Percentiles rank a stretch among this genome's conserved stretches.
These are phyloP conservation scores for Penicillium pancosmium DNA, from an alignment of 495 filamentous ascomycete genomes.

Conservation along the genomic window DNA sequence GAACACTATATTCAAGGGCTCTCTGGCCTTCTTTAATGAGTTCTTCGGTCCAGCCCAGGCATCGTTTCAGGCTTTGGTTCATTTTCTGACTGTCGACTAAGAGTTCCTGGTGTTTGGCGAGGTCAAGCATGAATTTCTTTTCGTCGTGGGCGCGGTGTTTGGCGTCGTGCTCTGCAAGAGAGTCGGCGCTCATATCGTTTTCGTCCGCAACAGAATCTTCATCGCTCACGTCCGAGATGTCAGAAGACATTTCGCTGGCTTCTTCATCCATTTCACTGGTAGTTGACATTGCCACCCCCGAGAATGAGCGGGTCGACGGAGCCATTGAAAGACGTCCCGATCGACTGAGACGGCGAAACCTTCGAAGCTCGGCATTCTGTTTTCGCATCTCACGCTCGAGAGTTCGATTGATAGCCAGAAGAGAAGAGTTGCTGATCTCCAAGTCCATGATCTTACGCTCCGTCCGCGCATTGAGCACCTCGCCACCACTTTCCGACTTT, in stretches of 20 bases:
- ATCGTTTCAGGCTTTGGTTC: constrained; percentile 89
- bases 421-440: constrained; percentile 96
- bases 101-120: constrained; percentile 85
- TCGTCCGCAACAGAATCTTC: constrained; percentile 46
- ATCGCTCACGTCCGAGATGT: constrained; percentile 51
- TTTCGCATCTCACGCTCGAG: constrained; percentile 89
- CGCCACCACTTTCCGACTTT: constrained; percentile 52
- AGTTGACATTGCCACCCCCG: constrained; percentile 38
- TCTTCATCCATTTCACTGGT: constrained; percentile 43
- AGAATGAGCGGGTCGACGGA: constrained; percentile 47
- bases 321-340: constrained; percentile 69
- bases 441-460: constrained; percentile 96
- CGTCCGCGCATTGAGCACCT: constrained; percentile 80
- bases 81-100: constrained; percentile 88
- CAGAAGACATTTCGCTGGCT: constrained; percentile 39
- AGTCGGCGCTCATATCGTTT: constrained; percentile 35
- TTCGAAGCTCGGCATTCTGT: constrained; percentile 83
- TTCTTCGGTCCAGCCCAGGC: constrained; percentile 82
- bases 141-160: constrained; percentile 62
- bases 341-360: constrained; percentile 79
- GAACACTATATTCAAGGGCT: constrained; percentile 80
- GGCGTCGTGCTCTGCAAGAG: constrained; percentile 44
- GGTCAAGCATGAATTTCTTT: constrained; percentile 75
- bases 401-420: constrained; percentile 95
- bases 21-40: constrained; percentile 86